Percentiles rank a stretch among this genome's conserved stretches.
phyloP scores from a whole-genome alignment of 129 eudicot species.

The Logfia minima region DNA sequence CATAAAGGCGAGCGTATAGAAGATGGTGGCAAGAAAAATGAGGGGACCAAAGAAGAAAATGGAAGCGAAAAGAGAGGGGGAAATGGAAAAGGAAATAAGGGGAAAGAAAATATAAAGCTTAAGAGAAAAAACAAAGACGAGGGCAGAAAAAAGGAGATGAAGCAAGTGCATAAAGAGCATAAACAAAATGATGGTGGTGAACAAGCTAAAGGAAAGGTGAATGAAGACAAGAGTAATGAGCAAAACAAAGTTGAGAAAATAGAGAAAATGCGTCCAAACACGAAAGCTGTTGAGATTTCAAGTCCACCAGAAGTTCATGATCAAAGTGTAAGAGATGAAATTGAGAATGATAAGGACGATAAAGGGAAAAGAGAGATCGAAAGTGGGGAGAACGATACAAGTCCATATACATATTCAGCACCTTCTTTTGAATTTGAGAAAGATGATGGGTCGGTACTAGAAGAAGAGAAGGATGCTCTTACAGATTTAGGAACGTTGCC shows the following conservation, averaged over 20 bases:
- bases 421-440: slow-evolving; percentile 16
- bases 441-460: slow-evolving; percentile 18
- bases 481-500: slow-evolving; percentile 49
- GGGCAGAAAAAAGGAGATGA: slow-evolving; percentile 6
- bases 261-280: slow-evolving; percentile 20
- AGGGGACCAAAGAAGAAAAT: slow-evolving; percentile 6
- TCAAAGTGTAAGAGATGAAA: slow-evolving; percentile 32
- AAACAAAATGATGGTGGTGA: slow-evolving; percentile 12
- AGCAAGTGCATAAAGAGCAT: slow-evolving; percentile 6
- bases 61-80: not conserved
- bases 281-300: slow-evolving; percentile 8
- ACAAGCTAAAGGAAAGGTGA: slow-evolving; percentile 8
- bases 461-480: slow-evolving; percentile 53
- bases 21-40: slow-evolving; percentile 2
- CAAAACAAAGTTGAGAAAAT: not conserved
- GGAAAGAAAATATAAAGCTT: not conserved
- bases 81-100: slow-evolving; percentile 1
- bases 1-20: not conserved
- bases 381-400: slow-evolving; percentile 9
- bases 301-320: slow-evolving; percentile 21
- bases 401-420: slow-evolving; percentile 12
- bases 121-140: not conserved
- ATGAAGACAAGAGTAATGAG: slow-evolving; percentile 10
- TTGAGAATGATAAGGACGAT: slow-evolving; percentile 1
- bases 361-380: slow-evolving; percentile 9